Evolutionary conservation across 108 stramenopile genomes (phyloP).

Genomic region (Seminavis robusta): DNA sequence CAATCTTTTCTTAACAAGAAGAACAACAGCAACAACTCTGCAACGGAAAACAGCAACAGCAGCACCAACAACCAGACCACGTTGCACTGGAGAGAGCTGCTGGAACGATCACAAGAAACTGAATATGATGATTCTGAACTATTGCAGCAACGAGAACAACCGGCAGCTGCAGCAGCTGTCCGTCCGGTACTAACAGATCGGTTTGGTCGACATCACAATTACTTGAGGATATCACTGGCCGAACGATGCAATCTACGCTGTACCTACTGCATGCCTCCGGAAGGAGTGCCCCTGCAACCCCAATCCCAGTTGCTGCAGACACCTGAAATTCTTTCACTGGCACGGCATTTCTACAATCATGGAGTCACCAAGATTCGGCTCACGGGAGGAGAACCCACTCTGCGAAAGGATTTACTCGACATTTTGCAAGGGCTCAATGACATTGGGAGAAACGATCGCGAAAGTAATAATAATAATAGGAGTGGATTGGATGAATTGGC

Average conservation of each 20-base stretch:
- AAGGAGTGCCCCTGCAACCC: conserved; percentile 85
- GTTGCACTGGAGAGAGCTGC: not conserved
- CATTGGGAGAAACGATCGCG: no score
- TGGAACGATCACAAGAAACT: not conserved
- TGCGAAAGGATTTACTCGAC: conserved; percentile 75
- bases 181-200: conserved; percentile 58
- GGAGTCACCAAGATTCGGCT: conserved; percentile 85
- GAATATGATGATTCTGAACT: not conserved
- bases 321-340: conserved; percentile 83
- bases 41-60: not conserved
- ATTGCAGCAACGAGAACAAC: not conserved
- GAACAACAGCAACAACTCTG: not conserved
- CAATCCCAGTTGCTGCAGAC: conserved; percentile 66
- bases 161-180: not conserved
- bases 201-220: conserved; percentile 89
- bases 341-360: conserved; percentile 62
- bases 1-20: not conserved
- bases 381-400: conserved; percentile 95
- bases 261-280: conserved; percentile 97
- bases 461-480: no score
- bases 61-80: not conserved
- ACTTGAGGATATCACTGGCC: conserved; percentile 93
- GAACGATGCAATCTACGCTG: conserved; percentile 98
- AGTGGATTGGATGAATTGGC: conserved; percentile 38
- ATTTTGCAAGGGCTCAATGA: conserved; percentile 57